A percentile compares a stretch with the other conserved stretches of the same genome.
Conservation (phyloP, 2,329 filamentous ascomycete genomes). For the Colletotrichum costaricense region DNA sequence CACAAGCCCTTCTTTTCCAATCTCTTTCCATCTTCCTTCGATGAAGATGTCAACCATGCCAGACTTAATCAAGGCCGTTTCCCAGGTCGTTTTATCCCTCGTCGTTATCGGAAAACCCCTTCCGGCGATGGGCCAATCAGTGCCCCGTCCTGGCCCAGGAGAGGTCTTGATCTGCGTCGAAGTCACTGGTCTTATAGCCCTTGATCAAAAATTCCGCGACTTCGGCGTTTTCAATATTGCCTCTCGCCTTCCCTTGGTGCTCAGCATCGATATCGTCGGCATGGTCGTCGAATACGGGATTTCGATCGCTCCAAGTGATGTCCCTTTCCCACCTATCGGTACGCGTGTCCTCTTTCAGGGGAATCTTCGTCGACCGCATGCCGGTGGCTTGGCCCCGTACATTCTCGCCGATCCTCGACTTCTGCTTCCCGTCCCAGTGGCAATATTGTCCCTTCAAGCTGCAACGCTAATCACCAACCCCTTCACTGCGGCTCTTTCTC, state of each 20-base stretch:
- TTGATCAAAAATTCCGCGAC: neutral
- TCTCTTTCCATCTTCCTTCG: neutral
- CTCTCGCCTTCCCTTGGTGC: neutral
- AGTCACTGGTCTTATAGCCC: neutral
- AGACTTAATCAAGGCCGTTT: neutral
- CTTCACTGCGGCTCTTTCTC: constrained; percentile 22
- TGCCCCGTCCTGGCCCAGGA: neutral
- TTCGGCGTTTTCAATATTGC: neutral
- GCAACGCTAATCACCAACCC: neutral
- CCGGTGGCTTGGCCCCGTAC: neutral
- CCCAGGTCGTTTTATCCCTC: neutral
- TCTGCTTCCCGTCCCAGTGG: neutral
- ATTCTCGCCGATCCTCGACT: neutral
- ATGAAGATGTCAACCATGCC: neutral
- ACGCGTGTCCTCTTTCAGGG: neutral
- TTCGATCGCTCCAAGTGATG: neutral
- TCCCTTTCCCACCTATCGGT: neutral
- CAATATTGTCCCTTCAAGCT: neutral
- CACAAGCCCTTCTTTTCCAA: neutral
- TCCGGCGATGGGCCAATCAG: neutral
- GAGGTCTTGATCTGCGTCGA: neutral
- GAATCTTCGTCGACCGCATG: neutral
- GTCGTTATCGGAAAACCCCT: neutral
- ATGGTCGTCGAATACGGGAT: neutral
- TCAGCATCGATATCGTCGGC: neutral